phyloP scores from a whole-genome alignment of 257 asterid genomes.

The Avicennia marina region DNA sequence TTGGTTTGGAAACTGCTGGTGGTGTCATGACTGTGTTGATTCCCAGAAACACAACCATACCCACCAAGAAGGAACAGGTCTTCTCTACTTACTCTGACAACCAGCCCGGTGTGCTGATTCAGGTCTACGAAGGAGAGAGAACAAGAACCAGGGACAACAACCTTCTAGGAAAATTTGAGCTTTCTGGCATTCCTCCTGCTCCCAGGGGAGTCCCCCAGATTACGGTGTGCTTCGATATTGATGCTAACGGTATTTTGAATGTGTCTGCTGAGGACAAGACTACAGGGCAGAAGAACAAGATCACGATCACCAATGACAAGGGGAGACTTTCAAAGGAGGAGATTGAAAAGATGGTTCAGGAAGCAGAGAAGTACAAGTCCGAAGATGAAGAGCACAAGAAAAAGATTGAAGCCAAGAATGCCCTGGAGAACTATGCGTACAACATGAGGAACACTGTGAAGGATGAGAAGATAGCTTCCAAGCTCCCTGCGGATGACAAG shows the following conservation, averaged over 20 bases:
- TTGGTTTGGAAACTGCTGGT: constrained; percentile 56
- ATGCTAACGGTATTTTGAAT: constrained; percentile 59
- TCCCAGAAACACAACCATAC: too few species aligned
- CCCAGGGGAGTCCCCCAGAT: constrained; percentile 62
- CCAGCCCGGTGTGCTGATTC: constrained; percentile 58
- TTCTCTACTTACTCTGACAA: constrained; percentile 55
- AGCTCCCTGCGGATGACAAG: constrained; percentile 46
- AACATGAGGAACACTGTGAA: constrained; percentile 67
- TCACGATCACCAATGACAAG: constrained; percentile 71
- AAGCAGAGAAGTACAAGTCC: constrained; percentile 59
- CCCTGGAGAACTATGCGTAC: too few species aligned
- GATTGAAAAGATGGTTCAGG: constrained; percentile 66
- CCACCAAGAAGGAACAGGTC: too few species aligned
- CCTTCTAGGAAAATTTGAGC: constrained; percentile 53
- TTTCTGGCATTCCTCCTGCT: constrained; percentile 61
- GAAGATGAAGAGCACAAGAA: too few species aligned
- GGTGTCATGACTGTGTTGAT: constrained; percentile 70
- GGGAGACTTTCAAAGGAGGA: constrained; percentile 61
- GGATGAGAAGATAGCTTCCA: constrained; percentile 53
- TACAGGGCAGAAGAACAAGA: constrained; percentile 67
- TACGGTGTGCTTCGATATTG: constrained; percentile 54
- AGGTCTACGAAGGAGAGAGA: constrained; percentile 63
- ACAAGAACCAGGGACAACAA: constrained; percentile 56
- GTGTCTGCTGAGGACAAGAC: constrained; percentile 75
- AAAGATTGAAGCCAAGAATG: too few species aligned